Evolutionary conservation across 1,284 basidiomycete species (phyloP).

Genomic region (Rhodotorula sp.): DNA sequence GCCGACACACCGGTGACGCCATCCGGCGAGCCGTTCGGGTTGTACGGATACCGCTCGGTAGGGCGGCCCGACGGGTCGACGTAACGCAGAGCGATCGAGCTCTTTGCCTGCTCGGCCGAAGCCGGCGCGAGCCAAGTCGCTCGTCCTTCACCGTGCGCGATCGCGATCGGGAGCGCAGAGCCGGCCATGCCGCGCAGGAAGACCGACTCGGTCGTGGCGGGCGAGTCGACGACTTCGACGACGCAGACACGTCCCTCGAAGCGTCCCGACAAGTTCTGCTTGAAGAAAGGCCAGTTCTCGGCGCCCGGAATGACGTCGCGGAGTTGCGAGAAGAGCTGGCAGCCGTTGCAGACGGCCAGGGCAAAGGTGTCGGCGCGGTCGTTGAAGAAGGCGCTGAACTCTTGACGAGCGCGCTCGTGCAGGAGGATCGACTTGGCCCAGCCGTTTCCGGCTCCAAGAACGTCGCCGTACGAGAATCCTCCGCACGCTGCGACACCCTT

Average conservation of each 20-base stretch:
- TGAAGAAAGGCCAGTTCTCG: constrained; percentile 84
- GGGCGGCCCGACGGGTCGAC: constrained; percentile 64
- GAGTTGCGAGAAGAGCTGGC: constrained; percentile 91
- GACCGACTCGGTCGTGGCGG: constrained; percentile 58
- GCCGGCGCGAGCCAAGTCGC: constrained; percentile 61
- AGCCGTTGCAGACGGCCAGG: constrained; percentile 96
- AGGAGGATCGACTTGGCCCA: constrained; percentile 95
- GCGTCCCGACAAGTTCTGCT: constrained; percentile 79
- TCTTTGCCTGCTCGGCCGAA: constrained; percentile 34
- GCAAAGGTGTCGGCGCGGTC: constrained; percentile 75
- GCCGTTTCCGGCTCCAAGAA: constrained; percentile 93
- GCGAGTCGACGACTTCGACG: constrained; percentile 68
- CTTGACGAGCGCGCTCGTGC: constrained; percentile 67
- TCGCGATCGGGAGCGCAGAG: constrained; percentile 82
- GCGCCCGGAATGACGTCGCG: constrained; percentile 84
- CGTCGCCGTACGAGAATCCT: constrained; percentile 98
- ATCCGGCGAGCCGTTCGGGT: constrained; percentile 87
- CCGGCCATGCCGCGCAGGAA: constrained; percentile 88
- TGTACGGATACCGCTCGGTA: constrained; percentile 80
- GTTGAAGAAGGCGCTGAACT: constrained; percentile 78
- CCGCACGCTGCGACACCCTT: constrained; percentile 91
- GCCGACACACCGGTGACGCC: constrained; percentile 90
- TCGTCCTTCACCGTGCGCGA: constrained; percentile 95
- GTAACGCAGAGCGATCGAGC: constrained; percentile 71
- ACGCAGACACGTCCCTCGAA: constrained; percentile 86